Evolutionary conservation across 306 rosid genomes (phyloP).

Genomic region (Prunus persica): DNA sequence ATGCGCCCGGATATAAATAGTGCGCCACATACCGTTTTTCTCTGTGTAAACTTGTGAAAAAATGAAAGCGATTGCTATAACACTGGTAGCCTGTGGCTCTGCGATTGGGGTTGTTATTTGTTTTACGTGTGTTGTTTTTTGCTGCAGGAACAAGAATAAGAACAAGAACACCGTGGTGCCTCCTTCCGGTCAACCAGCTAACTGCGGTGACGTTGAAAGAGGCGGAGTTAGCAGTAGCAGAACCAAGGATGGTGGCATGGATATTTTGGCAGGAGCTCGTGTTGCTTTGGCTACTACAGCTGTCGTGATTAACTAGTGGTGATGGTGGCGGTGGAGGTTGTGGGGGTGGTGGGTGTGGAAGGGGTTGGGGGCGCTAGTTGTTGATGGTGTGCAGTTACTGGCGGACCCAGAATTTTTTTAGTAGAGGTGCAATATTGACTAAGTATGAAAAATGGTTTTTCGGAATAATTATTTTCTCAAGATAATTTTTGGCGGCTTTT

Average conservation of each 20-base stretch:
- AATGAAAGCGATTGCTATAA: constrained; percentile 2
- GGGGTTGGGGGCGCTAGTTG: too few species aligned
- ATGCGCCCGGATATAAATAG: background rate
- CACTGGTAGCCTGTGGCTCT: constrained; percentile 9
- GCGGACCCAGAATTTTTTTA: too few species aligned
- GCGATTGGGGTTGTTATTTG: background rate
- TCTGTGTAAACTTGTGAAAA: background rate
- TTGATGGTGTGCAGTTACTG: too few species aligned
- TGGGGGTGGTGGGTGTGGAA: too few species aligned
- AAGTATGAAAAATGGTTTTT: too few species aligned
- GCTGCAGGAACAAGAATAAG: background rate
- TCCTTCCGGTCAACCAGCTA: background rate
- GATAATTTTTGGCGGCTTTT: too few species aligned
- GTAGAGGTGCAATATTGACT: too few species aligned
- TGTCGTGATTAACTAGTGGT: background rate
- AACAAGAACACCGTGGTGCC: background rate
- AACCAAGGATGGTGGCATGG: constrained; percentile 31
- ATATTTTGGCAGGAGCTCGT: constrained; percentile 19
- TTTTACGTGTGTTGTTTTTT: background rate
- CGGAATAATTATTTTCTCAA: too few species aligned
- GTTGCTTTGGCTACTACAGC: constrained; percentile 27
- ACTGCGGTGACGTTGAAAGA: background rate
- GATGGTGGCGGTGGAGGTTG: background rate
- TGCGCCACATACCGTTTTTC: too few species aligned
- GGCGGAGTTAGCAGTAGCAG: background rate